These are phyloP conservation scores for Mycena capillaripes DNA, from an alignment of 768 basidiomycete species.

Conservation along the genomic window DNA sequence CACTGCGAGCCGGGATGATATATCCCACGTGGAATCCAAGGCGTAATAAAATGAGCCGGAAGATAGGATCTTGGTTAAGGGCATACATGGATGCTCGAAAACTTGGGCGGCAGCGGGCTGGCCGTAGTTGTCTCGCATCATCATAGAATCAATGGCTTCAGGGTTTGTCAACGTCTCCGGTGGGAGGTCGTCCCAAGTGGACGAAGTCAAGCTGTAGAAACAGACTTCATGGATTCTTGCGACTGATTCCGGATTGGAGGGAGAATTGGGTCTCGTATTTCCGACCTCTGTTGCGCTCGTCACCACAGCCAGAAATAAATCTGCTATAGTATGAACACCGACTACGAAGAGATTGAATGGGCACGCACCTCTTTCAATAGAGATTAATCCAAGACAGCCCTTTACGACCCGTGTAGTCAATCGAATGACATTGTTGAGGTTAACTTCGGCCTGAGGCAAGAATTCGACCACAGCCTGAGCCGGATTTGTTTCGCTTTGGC, in stretches of 20 bases:
- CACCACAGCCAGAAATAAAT: constrained; percentile 89
- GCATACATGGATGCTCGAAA: constrained; percentile 91
- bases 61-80: constrained; percentile 91
- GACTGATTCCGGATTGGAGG: constrained; percentile 73
- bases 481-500: constrained; percentile 64
- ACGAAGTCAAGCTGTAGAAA: constrained; percentile 89
- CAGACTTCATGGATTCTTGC: constrained; percentile 89
- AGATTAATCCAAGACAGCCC: constrained; percentile 88
- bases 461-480: constrained; percentile 90
- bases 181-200: constrained; percentile 86
- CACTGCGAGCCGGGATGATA: constrained; percentile 85
- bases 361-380: constrained; percentile 74
- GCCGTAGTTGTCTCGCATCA: constrained; percentile 63
- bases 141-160: constrained; percentile 65
- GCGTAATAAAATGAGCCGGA: constrained; percentile 97
- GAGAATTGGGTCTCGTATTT: constrained; percentile 70
- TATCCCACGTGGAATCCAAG: constrained; percentile 86
- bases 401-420: constrained; percentile 82
- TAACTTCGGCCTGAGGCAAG: constrained; percentile 78
- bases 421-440: constrained; percentile 72
- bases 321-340: constrained; percentile 51
- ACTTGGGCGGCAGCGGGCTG: constrained; percentile 62
- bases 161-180: constrained; percentile 68
- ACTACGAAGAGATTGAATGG: not conserved
- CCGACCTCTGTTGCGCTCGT: constrained; percentile 84